Percentiles rank a stretch among this genome's conserved stretches.
Conservation (phyloP, 75 land plant species). For the Azolla pinnata region DNA sequence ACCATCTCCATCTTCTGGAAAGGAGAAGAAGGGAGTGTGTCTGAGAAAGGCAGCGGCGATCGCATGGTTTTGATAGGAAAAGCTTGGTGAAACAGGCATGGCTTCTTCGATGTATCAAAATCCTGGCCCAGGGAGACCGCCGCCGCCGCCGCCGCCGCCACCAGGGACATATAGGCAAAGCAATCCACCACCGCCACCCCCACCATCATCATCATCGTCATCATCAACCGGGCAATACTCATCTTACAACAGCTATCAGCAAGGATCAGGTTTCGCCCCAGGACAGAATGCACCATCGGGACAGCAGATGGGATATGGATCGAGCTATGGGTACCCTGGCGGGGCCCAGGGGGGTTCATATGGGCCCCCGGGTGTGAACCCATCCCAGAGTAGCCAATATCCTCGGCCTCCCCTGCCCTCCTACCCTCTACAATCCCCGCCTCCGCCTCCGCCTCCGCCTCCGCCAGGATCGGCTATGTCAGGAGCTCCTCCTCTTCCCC, state of each 20-base stretch:
- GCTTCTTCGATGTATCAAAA: conserved; percentile 9
- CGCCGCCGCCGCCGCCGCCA: not conserved
- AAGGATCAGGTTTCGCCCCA: not conserved
- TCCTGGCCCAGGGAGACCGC: not conserved
- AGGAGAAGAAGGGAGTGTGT: no score
- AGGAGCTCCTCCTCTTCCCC: conserved; percentile 1
- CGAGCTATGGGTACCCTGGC: conserved; percentile 5
- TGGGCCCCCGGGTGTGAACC: conserved; percentile 2
- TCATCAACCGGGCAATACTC: not conserved
- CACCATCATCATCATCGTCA: not conserved
- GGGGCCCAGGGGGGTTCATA: not conserved
- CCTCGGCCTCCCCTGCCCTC: not conserved
- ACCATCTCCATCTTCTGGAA: no score
- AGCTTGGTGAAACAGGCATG: not conserved
- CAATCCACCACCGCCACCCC: not conserved
- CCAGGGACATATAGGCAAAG: not conserved
- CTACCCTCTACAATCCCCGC: conserved; percentile 6
- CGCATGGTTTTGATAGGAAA: no score
- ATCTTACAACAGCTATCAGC: not conserved
- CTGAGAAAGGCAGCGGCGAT: no score
- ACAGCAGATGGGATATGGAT: not conserved
- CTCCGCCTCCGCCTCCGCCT: conserved; percentile 1
- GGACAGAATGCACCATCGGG: not conserved
- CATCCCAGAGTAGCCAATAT: not conserved
- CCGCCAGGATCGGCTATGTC: conserved; percentile 1